These are phyloP conservation scores for Phalaenopsis aphrodite DNA, from an alignment of 106 monocot genomes.

Conservation along the genomic window DNA sequence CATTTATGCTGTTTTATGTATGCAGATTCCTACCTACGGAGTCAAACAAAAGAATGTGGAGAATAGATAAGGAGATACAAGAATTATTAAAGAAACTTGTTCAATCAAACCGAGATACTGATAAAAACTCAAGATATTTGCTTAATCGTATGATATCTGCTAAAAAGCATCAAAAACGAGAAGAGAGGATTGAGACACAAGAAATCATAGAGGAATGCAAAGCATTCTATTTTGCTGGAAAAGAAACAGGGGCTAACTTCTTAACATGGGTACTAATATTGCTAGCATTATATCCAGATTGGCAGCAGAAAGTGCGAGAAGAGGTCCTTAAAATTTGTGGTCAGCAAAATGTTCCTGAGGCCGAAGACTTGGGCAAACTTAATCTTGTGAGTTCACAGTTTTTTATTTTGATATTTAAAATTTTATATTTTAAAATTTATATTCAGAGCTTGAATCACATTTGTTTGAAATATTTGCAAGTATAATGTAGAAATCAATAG, in stretches of 20 bases:
- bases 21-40: too few relatives aligned
- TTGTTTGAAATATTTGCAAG: background rate
- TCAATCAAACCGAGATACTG: background rate
- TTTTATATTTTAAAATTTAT: background rate
- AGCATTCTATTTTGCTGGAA: constrained; percentile 5
- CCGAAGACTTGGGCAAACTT: background rate
- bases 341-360: background rate
- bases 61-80: too few relatives aligned
- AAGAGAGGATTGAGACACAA: background rate
- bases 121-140: background rate
- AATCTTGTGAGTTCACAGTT: background rate
- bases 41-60: too few relatives aligned
- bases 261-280: constrained; percentile 6
- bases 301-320: constrained; percentile 1
- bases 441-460: background rate
- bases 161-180: too few relatives aligned
- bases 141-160: constrained; percentile 8
- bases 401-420: background rate
- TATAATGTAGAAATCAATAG: too few relatives aligned
- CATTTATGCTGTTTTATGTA: too few relatives aligned
- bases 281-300: background rate
- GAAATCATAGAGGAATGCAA: constrained; percentile 10
- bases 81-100: too few relatives aligned
- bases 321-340: background rate
- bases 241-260: constrained; percentile 7